Conservation (phyloP, 306 rosid genomes). For the Citrullus mucosospermus region DNA sequence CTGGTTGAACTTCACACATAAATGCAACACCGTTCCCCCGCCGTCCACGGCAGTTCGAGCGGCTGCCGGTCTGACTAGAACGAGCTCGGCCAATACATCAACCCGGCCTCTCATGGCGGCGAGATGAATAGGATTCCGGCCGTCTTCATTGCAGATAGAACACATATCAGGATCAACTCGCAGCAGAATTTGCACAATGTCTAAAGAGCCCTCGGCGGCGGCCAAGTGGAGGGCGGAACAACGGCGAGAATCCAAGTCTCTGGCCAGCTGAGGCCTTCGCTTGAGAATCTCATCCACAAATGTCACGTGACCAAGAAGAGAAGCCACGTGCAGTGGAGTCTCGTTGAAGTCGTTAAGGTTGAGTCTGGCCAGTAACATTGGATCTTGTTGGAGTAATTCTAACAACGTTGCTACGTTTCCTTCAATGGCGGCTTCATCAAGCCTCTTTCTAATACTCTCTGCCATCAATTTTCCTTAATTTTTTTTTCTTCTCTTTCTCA, state of each 20-base stretch:
- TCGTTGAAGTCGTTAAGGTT: conserved; percentile 8
- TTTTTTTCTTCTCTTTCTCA: neutral
- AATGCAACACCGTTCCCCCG: conserved; percentile 22
- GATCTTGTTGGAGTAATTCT: conserved; percentile 19
- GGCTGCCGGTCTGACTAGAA: neutral
- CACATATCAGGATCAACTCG: neutral
- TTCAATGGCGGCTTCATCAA: neutral
- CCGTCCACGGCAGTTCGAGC: conserved; percentile 10
- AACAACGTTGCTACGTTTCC: neutral
- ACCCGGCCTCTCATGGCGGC: conserved; percentile 21
- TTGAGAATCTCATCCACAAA: conserved; percentile 14
- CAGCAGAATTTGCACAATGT: conserved; percentile 2
- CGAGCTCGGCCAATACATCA: conserved; percentile 11
- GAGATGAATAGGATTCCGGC: conserved; percentile 16
- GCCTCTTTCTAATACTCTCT: neutral
- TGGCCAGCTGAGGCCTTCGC: conserved; percentile 14
- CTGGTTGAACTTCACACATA: conserved; percentile 17
- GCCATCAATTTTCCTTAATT: neutral
- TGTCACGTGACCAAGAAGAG: conserved; percentile 14
- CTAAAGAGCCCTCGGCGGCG: conserved; percentile 11
- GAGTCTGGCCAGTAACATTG: conserved; percentile 7
- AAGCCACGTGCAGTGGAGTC: conserved; percentile 23
- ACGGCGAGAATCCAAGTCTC: conserved; percentile 14
- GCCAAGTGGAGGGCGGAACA: conserved; percentile 22
- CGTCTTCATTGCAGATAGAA: conserved; percentile 7